Evolutionary conservation across 164 flowering plant species (phyloP), one percentile per base, ranked within the genome.

Genomic region (Aristolochia fimbriata): DNA sequence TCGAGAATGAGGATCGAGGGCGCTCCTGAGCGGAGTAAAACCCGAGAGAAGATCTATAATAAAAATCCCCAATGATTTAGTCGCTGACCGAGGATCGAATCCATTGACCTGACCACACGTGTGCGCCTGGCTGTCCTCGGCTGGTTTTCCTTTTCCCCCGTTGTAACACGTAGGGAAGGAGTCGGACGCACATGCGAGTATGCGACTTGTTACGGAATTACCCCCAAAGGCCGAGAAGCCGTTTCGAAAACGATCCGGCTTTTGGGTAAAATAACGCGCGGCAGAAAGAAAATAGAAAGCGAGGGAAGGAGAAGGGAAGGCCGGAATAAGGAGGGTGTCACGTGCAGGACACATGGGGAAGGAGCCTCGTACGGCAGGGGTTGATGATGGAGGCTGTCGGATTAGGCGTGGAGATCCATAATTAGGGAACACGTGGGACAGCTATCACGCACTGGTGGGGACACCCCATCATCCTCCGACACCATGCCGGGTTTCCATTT

Each of bases 341-440:
- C 74, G 74, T 70, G 76, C 45, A 0, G 5, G 37, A 63, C 80
- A 73, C 73, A 65, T 76, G 76, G 55, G 48, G 22, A 19, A 2
- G 37, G 67, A 57, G 69, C 62, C 68, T 66, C 67, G 69, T 70
- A 65, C 74, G 74, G 68, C 22, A 41, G 2, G 6, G 21, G 30
- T 7, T 50, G 53, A 50, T 17, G 24, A 51, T 49, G 21, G 48
- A 8, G 30, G 55, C 8, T 22, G 41, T 47, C 47, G 47, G 56
- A 20, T 49, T 51, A 61, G 75, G 64, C 70, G 74, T 65, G 55
- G 51, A 51, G 58, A 66, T 60, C 63, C 45, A 69, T 65, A 57
- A 66, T 62, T 57, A 11, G 68, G 81, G 72, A 57, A 81, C 83
- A 81, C 84, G 80, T 78, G 86, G 86, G 86, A 75, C 80, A 80